A percentile compares a stretch with the other conserved stretches of the same genome.
These are phyloP conservation scores for Clavispora carvajalis DNA, from an alignment of 805 yeast species.

Conservation along the genomic window DNA sequence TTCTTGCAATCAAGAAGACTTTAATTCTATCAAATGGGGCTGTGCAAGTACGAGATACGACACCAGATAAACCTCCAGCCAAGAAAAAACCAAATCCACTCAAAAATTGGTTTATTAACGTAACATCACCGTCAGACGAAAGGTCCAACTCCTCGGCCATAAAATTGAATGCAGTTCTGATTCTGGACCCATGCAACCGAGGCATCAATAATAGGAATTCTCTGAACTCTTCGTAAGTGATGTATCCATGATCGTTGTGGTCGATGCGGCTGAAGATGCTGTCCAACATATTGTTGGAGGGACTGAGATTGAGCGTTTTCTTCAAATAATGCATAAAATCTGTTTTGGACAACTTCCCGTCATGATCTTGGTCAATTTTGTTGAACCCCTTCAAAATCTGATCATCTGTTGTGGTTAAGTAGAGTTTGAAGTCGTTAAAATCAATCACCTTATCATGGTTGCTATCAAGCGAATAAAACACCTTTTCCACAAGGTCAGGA, in stretches of 20 bases:
- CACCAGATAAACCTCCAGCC: conserved; percentile 96
- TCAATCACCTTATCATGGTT: conserved; percentile 55
- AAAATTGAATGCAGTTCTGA: conserved; percentile 74
- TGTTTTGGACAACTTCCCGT: conserved; percentile 59
- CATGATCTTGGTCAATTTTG: conserved; percentile 63
- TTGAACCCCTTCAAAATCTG: conserved; percentile 68
- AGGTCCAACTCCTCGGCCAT: conserved; percentile 75
- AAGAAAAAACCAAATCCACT: conserved; percentile 86
- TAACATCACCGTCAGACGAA: conserved; percentile 89
- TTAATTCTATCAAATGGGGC: conserved; percentile 96
- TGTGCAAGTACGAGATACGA: conserved; percentile 90
- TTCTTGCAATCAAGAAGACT: conserved; percentile 88
- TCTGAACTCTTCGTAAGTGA: conserved; percentile 83
- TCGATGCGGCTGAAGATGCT: conserved; percentile 54
- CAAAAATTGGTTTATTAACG: conserved; percentile 69
- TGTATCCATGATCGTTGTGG: conserved; percentile 53
- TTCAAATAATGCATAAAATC: conserved; percentile 67
- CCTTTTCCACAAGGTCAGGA: conserved; percentile 49
- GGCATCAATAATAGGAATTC: conserved; percentile 82
- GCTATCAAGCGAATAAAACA: conserved; percentile 56
- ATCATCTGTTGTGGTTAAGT: conserved; percentile 60
- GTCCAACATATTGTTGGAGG: conserved; percentile 49
- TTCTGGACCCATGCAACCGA: conserved; percentile 66
- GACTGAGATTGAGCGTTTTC: conserved; percentile 45
- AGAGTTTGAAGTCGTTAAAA: conserved; percentile 60